phyloP scores from a whole-genome alignment of 257 asterid genomes.

The Nemophila menziesii region DNA sequence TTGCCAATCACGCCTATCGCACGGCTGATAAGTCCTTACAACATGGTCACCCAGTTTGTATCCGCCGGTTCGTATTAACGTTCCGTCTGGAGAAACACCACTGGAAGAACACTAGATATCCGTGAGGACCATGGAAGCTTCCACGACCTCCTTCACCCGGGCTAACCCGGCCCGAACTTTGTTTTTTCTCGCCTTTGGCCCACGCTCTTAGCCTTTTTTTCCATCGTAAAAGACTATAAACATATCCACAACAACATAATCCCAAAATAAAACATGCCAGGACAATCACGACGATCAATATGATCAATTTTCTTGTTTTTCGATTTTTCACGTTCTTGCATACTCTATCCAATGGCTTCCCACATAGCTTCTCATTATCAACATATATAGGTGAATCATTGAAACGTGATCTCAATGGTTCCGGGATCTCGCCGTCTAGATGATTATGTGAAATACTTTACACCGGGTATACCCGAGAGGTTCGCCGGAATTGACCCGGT shows the following conservation, averaged over 20 bases:
- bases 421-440: conserved; percentile 72
- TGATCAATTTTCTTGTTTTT: conserved; percentile 45
- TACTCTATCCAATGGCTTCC: conserved; percentile 39
- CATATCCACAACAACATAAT: conserved; percentile 46
- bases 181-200: conserved; percentile 55
- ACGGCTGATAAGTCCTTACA: no score
- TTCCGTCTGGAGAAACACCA: no score
- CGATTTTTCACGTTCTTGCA: conserved; percentile 26
- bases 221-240: conserved; percentile 57
- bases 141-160: conserved; percentile 49
- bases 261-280: conserved; percentile 47
- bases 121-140: no score
- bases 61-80: no score
- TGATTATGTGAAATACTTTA: conserved; percentile 44
- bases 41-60: no score
- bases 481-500: conserved; percentile 45
- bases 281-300: conserved; percentile 40
- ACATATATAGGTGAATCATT: conserved; percentile 46
- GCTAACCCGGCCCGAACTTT: conserved; percentile 44
- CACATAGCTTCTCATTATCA: conserved; percentile 47
- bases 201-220: conserved; percentile 43
- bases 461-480: conserved; percentile 32
- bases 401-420: conserved; percentile 44
- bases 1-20: no score
- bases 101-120: no score